phyloP scores from a whole-genome alignment of 768 basidiomycete genomes.

The Pleurotus giganteus region DNA sequence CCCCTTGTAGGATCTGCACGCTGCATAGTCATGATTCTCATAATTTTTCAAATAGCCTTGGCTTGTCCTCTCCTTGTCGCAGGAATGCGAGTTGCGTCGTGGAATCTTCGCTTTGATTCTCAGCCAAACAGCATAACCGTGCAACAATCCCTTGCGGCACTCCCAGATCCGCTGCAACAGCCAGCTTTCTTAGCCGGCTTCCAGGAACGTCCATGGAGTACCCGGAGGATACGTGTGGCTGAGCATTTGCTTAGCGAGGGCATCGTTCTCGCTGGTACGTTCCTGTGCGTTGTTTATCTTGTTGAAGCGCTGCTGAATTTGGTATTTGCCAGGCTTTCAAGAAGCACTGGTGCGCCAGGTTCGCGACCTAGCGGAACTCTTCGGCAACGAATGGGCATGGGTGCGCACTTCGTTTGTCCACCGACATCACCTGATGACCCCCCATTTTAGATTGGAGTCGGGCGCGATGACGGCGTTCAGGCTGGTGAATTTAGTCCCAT shows the following conservation, averaged over 20 bases:
- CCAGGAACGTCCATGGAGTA: conserved; percentile 55
- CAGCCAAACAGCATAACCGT: conserved; percentile 49
- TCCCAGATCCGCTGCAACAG: conserved; percentile 39
- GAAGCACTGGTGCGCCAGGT: conserved; percentile 59
- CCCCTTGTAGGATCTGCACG: no score
- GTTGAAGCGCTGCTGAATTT: neutral
- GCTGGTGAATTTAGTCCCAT: conserved; percentile 63
- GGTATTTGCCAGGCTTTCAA: conserved; percentile 39
- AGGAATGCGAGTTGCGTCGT: conserved; percentile 39
- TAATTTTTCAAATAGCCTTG: neutral
- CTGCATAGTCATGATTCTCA: no score
- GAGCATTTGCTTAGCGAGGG: conserved; percentile 41
- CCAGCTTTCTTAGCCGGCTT: conserved; percentile 28
- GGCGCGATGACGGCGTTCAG: conserved; percentile 54
- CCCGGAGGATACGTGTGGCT: conserved; percentile 44
- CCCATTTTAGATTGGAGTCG: conserved; percentile 49
- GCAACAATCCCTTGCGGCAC: conserved; percentile 38
- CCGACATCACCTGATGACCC: neutral
- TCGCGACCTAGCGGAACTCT: conserved; percentile 48
- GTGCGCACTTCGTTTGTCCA: conserved; percentile 19
- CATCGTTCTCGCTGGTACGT: conserved; percentile 37
- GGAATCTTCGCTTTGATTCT: conserved; percentile 55
- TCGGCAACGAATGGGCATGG: conserved; percentile 55
- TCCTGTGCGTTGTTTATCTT: neutral
- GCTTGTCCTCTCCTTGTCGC: neutral